phyloP scores from a whole-genome alignment of 805 yeast species.

The Spathaspora hagerdaliae region DNA sequence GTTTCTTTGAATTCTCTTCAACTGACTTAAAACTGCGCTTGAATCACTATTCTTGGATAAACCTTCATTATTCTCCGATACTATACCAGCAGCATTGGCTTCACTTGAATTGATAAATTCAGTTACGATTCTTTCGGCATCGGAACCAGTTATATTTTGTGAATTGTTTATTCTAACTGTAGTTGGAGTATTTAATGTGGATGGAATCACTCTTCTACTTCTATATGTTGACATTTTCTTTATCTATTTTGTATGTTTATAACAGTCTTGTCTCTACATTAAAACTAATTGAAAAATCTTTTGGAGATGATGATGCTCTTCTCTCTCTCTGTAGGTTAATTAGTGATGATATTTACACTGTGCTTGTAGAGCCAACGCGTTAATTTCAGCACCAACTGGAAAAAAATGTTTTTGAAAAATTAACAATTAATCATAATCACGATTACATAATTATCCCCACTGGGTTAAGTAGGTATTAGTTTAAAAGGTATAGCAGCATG shows the following conservation, averaged over 20 bases:
- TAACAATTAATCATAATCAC: too few species aligned
- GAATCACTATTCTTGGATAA: slow-evolving; percentile 16
- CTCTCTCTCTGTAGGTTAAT: not conserved
- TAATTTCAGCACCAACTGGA: too few species aligned
- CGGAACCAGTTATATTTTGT: slow-evolving; percentile 28
- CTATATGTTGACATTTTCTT: slow-evolving; percentile 26
- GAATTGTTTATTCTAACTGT: slow-evolving; percentile 28
- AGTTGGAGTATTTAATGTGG: slow-evolving; percentile 48
- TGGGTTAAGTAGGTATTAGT: not conserved
- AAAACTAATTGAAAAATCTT: not conserved
- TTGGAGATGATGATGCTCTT: slow-evolving; percentile 1
- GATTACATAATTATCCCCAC: too few species aligned
- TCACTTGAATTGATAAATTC: slow-evolving; percentile 41
- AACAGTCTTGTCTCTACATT: not conserved
- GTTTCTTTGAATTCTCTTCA: slow-evolving; percentile 71
- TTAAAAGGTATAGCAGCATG: slow-evolving; percentile 1
- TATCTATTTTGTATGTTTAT: not conserved
- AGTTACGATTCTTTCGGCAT: slow-evolving; percentile 44
- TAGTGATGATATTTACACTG: too few species aligned
- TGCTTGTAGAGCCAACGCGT: too few species aligned
- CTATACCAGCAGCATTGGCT: slow-evolving; percentile 18
- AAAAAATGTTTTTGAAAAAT: too few species aligned
- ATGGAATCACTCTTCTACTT: slow-evolving; percentile 38
- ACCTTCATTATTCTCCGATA: slow-evolving; percentile 24
- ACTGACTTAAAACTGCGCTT: slow-evolving; percentile 50